Percentiles rank a stretch among this genome's conserved stretches.
These are phyloP conservation scores for Collariella sp. DNA, from an alignment of 495 filamentous ascomycete genomes.

Conservation along the genomic window DNA sequence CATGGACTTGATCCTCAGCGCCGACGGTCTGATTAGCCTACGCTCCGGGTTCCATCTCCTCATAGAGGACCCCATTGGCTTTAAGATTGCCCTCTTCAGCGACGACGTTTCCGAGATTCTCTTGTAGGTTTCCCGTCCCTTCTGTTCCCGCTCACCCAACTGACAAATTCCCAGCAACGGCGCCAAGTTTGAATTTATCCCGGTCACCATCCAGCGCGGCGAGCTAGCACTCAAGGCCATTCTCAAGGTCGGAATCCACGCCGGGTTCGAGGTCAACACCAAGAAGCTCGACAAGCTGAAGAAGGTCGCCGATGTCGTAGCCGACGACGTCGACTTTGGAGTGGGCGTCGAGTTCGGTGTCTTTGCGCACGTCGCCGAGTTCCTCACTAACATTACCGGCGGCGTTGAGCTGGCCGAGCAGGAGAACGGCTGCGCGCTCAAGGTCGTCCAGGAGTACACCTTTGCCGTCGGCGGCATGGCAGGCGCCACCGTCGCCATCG, in stretches of 20 bases:
- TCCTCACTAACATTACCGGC: conserved; percentile 41
- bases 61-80: conserved; percentile 36
- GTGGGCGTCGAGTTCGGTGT: conserved; percentile 41
- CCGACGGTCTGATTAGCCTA: conserved; percentile 39
- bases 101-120: conserved; percentile 32
- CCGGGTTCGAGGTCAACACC: conserved; percentile 34
- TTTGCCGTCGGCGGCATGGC: conserved; percentile 43
- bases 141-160: background rate
- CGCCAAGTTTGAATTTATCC: conserved; percentile 49
- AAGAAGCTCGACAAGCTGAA: background rate
- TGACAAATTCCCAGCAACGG: conserved; percentile 17
- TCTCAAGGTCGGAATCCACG: conserved; percentile 37
- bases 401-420: background rate
- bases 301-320: background rate
- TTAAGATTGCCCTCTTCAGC: conserved; percentile 39
- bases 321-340: conserved; percentile 5
- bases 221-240: conserved; percentile 36
- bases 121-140: conserved; percentile 29
- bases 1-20: conserved; percentile 42
- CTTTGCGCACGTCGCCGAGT: conserved; percentile 45
- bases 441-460: conserved; percentile 40
- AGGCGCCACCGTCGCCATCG: conserved; percentile 41
- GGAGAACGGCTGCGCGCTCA: conserved; percentile 32
- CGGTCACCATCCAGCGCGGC: conserved; percentile 38
- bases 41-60: conserved; percentile 45